Evolutionary conservation across 257 asterid genomes (phyloP).

Genomic region (Cynanchum wilfordii): DNA sequence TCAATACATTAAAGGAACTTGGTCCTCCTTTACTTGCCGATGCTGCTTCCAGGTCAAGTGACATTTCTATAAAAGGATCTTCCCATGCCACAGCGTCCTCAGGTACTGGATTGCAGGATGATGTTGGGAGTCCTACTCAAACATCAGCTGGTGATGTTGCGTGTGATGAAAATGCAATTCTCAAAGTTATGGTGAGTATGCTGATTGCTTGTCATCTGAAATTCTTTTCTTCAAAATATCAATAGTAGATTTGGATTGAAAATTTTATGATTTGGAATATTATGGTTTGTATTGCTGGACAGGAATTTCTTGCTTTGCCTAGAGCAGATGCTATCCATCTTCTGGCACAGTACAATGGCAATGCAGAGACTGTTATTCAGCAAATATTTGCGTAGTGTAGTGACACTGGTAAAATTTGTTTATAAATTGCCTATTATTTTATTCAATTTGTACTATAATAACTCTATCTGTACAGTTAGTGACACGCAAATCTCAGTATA

Average conservation of each 20-base stretch:
- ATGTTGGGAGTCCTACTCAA: constrained; percentile 70
- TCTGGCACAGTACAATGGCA: constrained; percentile 82
- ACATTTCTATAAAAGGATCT: constrained; percentile 64
- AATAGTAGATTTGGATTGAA: not conserved
- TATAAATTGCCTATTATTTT: constrained; percentile 20
- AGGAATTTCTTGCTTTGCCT: constrained; percentile 98
- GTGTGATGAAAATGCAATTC: constrained; percentile 82
- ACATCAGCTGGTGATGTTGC: constrained; percentile 53
- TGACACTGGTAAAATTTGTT: constrained; percentile 15
- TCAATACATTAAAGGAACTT: constrained; percentile 64
- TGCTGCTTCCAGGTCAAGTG: constrained; percentile 51
- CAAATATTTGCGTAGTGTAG: constrained; percentile 65
- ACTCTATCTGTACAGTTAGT: not conserved
- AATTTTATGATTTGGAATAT: not conserved
- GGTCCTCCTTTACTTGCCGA: constrained; percentile 53
- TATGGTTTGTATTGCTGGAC: constrained; percentile 16
- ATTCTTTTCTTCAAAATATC: not conserved
- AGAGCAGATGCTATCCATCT: constrained; percentile 98
- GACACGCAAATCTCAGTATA: too few relatives aligned
- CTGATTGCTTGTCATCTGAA: constrained; percentile 6
- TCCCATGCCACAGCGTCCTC: constrained; percentile 70
- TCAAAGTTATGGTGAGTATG: constrained; percentile 90
- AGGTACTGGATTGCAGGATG: constrained; percentile 54
- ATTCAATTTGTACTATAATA: constrained; percentile 11
- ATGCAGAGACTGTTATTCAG: constrained; percentile 90